Evolutionary conservation across 2,329 filamentous ascomycete genomes (phyloP).

Genomic region (Berkeleyomyces basicola): DNA sequence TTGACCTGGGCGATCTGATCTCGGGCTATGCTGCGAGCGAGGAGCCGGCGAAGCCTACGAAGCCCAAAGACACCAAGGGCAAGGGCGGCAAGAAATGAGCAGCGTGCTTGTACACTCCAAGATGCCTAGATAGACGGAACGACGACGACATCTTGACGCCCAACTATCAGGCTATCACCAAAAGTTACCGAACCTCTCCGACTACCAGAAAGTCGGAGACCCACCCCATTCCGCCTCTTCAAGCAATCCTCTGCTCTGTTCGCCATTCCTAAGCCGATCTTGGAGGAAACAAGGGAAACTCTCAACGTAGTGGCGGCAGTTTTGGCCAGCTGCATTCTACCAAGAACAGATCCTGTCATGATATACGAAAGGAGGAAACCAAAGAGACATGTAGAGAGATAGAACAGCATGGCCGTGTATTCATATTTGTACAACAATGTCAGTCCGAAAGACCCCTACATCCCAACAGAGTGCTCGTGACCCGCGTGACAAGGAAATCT

Average conservation of each 20-base stretch:
- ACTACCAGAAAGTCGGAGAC: too few relatives aligned
- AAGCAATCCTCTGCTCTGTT: not conserved
- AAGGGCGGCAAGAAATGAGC: constrained; percentile 30
- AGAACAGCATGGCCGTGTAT: constrained; percentile 7
- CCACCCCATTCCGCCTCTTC: not conserved
- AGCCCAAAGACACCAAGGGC: constrained; percentile 19
- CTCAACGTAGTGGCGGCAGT: not conserved
- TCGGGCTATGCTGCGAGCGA: constrained; percentile 27
- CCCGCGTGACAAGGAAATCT: not conserved
- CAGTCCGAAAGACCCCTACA: not conserved
- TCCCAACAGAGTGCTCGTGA: not conserved
- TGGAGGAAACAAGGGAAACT: not conserved
- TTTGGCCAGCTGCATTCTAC: not conserved
- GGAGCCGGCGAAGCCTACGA: constrained; percentile 16
- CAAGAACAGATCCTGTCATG: not conserved
- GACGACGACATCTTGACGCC: not conserved
- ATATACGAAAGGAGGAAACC: not conserved
- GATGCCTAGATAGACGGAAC: not conserved
- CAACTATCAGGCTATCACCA: not conserved
- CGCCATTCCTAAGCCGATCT: not conserved
- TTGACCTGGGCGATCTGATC: constrained; percentile 34
- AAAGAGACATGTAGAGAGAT: not conserved
- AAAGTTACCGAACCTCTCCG: too few relatives aligned
- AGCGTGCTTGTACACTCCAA: not conserved
- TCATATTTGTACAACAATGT: constrained; percentile 8